Evolutionary conservation across 208 protist species (phyloP), one percentile per base, ranked within the genome.

Genomic region (Kentomonas sorsogonicus): DNA sequence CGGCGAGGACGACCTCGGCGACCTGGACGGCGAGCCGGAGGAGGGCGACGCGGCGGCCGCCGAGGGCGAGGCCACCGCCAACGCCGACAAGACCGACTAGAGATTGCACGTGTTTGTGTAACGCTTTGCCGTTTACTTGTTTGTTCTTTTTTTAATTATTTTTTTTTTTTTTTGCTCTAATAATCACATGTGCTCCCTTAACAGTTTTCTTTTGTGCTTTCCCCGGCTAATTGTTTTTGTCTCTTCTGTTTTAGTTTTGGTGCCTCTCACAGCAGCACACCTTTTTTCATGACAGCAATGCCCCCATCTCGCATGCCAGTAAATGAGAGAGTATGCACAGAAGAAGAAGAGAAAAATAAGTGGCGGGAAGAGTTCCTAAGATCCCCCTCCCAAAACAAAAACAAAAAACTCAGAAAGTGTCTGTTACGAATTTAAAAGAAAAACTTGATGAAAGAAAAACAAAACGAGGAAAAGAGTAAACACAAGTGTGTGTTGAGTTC

Each of bases 1-100:
- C n/a, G 52, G 26, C 45, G 68, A 64, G 31, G 47, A 27, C 10
- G 76, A 88, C 55, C 65, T 61, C 43, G 74, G 75, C 46, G 76
- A 86, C 23, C 66, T 62, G 23, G 69, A 71, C 34, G 55, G 53
- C 36, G 45, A 53, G 25, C 50, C n/a, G 31, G 66, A 79, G 46
- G 68, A 38, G 31, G 46, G 44, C 33, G 56, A 41, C 40, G 61
- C 46, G 2, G 1, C 9, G 41, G 52, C 29, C 36, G n/a, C 2
- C 40, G 22, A 58, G 25, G 44, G 11, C 25, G 13, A 5, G 25
- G 5, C 20, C 20, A 13, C 25, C 31, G 60, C 50, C n/a, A 40
- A 57, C 39, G 70, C 59, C 15, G 60, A 44, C 3, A 50, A 44
- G n/a, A n/a, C n/a, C n/a, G n/a, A n/a, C n/a, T 13, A 54, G 27